Evolutionary conservation across 306 rosid genomes (phyloP).

Genomic region (Psophocarpus tetragonolobus): DNA sequence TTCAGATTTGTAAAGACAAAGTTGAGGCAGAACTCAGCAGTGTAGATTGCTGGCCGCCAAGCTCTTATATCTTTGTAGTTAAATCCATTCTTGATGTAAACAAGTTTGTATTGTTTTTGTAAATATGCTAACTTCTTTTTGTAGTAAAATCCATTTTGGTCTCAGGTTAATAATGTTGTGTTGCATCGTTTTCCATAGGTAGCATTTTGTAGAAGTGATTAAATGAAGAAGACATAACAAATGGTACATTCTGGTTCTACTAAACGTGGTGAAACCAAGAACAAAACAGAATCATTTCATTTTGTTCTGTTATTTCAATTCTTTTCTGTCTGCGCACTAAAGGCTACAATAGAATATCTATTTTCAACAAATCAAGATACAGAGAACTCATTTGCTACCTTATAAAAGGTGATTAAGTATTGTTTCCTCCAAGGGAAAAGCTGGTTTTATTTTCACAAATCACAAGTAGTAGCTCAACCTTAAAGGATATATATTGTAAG

Average conservation of each 20-base stretch:
- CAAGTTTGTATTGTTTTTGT: no score
- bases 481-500: no score
- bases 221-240: no score
- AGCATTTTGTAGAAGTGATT: background rate
- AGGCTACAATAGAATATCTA: background rate
- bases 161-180: background rate
- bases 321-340: background rate
- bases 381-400: background rate
- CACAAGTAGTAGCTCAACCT: background rate
- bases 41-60: conserved; percentile 89
- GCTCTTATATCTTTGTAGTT: conserved; percentile 69
- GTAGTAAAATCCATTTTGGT: conserved; percentile 22
- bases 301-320: background rate
- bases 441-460: background rate
- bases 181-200: no score
- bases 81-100: conserved; percentile 85
- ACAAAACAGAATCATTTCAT: background rate
- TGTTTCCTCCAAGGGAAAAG: background rate
- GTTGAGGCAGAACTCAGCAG: conserved; percentile 89
- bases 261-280: background rate
- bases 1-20: conserved; percentile 95
- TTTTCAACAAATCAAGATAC: background rate
- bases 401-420: conserved; percentile 12
- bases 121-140: conserved; percentile 42
- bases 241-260: background rate